phyloP scores from a whole-genome alignment of 164 flowering plant genomes.

The Santalum album region DNA sequence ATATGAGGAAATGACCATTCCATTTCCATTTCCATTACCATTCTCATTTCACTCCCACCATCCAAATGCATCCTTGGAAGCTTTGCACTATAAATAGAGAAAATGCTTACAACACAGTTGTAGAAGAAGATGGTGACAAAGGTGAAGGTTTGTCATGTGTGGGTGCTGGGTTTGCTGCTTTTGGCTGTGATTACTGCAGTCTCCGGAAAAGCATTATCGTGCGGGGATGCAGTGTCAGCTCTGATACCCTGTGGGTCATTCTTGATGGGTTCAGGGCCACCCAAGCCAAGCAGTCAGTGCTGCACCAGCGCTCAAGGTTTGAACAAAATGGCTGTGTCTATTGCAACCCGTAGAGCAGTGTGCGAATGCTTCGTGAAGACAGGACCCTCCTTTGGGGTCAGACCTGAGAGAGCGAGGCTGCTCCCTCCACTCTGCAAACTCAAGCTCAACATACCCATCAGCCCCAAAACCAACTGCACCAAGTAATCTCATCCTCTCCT shows the following conservation, averaged over 20 bases:
- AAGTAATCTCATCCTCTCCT: slow-evolving; percentile 20
- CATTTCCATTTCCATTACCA: no score
- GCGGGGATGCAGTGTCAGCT: slow-evolving; percentile 25
- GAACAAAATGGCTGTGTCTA: slow-evolving; percentile 18
- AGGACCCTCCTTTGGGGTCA: slow-evolving; percentile 24
- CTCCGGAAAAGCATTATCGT: slow-evolving; percentile 17
- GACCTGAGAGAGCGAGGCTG: slow-evolving; percentile 18
- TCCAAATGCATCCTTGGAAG: no score
- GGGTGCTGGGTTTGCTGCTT: slow-evolving; percentile 14
- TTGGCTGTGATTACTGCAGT: slow-evolving; percentile 3
- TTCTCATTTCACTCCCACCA: no score
- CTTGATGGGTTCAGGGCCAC: slow-evolving; percentile 20
- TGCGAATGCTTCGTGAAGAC: slow-evolving; percentile 33
- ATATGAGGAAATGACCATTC: no score
- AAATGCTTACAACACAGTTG: no score
- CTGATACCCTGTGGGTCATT: slow-evolving; percentile 31
- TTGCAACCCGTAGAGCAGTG: slow-evolving; percentile 14
- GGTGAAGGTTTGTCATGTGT: slow-evolving; percentile 6
- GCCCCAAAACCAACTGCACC: slow-evolving; percentile 29
- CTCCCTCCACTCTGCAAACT: slow-evolving; percentile 32
- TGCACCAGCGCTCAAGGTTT: slow-evolving; percentile 22
- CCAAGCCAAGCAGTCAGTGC: slow-evolving; percentile 22
- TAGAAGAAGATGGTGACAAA: slow-evolving; percentile 2
- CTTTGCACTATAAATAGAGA: no score
- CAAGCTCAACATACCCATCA: slow-evolving; percentile 17